Evolutionary conservation across 2,329 filamentous ascomycete genomes (phyloP).

Genomic region (Leptographium procerum): DNA sequence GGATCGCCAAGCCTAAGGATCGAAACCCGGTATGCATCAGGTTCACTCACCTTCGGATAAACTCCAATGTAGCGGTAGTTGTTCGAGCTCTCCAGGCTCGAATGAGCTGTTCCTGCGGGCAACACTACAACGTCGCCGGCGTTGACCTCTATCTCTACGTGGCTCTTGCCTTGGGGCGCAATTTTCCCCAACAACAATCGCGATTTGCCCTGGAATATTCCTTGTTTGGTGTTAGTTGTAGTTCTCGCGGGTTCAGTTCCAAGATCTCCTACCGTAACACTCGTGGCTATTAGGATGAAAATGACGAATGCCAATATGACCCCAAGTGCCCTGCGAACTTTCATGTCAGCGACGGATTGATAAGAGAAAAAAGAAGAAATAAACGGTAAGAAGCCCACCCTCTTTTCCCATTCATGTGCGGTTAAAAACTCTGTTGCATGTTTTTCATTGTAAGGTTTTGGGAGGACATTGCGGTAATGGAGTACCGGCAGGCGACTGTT

Average conservation of each 20-base stretch:
- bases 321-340: conserved; percentile 17
- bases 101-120: neutral
- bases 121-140: neutral
- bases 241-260: neutral
- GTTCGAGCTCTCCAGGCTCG: neutral
- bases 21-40: neutral
- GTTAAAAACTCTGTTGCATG: too few relatives aligned
- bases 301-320: neutral
- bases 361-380: too few relatives aligned
- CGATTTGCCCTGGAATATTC: neutral
- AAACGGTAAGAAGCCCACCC: too few relatives aligned
- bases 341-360: too few relatives aligned
- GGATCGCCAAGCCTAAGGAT: neutral
- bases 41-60: neutral
- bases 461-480: too few relatives aligned
- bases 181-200: neutral
- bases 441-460: too few relatives aligned
- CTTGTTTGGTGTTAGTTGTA: neutral
- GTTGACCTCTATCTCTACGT: neutral
- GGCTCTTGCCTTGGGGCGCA: neutral
- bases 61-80: neutral
- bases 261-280: neutral
- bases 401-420: too few relatives aligned
- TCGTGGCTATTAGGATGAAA: neutral
- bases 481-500: too few relatives aligned